Percentiles rank a stretch among this genome's conserved stretches.
These are phyloP conservation scores for Protea cynaroides DNA, from an alignment of 164 flowering plant species.

Conservation along the genomic window DNA sequence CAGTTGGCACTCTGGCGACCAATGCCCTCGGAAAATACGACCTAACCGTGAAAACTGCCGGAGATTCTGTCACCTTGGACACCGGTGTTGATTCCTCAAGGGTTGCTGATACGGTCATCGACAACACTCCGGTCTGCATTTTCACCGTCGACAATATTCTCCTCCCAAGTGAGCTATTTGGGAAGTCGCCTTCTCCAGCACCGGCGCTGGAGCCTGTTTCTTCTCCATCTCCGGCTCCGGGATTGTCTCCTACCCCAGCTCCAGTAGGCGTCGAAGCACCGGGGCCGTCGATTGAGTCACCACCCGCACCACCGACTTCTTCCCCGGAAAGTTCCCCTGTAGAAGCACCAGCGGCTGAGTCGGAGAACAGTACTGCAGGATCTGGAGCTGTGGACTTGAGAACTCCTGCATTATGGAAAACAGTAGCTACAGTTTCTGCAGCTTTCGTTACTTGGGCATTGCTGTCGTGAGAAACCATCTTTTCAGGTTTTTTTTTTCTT, in stretches of 20 bases:
- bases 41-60: conserved; percentile 39
- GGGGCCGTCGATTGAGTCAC: conserved; percentile 28
- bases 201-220: conserved; percentile 48
- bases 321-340: conserved; percentile 21
- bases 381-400: conserved; percentile 23
- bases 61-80: conserved; percentile 60
- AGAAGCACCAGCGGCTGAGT: conserved; percentile 27
- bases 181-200: conserved; percentile 60
- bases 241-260: too few relatives aligned
- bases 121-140: conserved; percentile 59
- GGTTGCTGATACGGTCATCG: conserved; percentile 57
- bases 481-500: background rate
- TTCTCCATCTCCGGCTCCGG: conserved; percentile 43
- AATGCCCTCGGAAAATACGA: conserved; percentile 70
- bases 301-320: conserved; percentile 49
- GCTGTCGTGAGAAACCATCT: conserved; percentile 23
- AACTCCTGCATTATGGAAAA: conserved; percentile 24
- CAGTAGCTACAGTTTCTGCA: conserved; percentile 18
- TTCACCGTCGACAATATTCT: conserved; percentile 67
- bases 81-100: conserved; percentile 73
- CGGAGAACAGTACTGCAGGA: conserved; percentile 26
- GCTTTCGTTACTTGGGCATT: conserved; percentile 22
- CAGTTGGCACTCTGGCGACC: conserved; percentile 60
- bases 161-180: conserved; percentile 72
- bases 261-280: conserved; percentile 22